Base-by-base conservation (phyloP, 2,329 filamentous ascomycete species). In the Knoxdaviesia proteae region DNA sequence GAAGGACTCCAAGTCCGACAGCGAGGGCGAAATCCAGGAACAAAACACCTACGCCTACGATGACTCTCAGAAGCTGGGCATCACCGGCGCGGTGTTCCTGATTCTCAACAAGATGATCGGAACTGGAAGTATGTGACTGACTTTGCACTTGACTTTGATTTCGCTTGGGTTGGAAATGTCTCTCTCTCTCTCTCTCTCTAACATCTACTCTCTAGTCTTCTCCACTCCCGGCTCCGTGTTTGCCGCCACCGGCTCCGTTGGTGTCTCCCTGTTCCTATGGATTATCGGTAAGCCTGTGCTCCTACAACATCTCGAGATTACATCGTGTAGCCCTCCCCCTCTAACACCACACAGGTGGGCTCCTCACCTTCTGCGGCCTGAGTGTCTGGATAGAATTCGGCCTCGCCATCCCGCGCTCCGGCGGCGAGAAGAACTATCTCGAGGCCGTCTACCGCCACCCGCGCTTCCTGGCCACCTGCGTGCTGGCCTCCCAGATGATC, bases 351-450 rank as follows among this genome's bases (percentile, higher is more conserved):
- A 43, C 45, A 45, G 63, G 64, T 11, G 65, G 64, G 32, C 55
- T 75, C 40, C 58, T 77, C 30, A 69, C 73, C 3, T 71, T 72
- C 49, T 66, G 62, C 47, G 73, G 73, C 29, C 60, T 77, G 8
- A 68, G 66, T 43, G 71, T 79, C 5, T 77, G 70, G 52, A 64
- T 78, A 40, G 74, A 77, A 50, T 77, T 76, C 49, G 74, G 73
- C 30, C 62, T 73, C 4, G 71, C 69, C 4, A 74, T 77, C 34
- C 74, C 74, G 3, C 61, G 68, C 34, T 74, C 69, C 9, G 74
- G 74, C 9, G 74, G 74, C 20, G 73, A 77, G 48, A 78, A 78
- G 61, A 74, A 76, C 53, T 78, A 78, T 51, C 67, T 78, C 9
- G 74, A 78, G 50, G 68, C 73, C 10, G 41, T 46, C 11, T 77